phyloP scores from a whole-genome alignment of 2,329 filamentous ascomycete species.

The Alternaria hordeiaustralica region DNA sequence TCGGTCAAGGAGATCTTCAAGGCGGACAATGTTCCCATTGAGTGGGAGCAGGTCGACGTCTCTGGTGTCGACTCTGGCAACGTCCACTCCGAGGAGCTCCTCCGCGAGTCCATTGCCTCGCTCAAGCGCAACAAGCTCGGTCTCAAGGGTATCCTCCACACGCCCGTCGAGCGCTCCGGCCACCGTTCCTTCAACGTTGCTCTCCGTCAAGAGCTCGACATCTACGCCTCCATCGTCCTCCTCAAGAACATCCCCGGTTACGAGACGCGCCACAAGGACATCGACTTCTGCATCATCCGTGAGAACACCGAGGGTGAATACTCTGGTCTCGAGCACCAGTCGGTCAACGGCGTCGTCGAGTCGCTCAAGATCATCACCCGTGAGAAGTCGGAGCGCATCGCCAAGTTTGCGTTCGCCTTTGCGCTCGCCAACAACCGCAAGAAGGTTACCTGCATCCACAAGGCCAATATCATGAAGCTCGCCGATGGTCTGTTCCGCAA shows the following conservation, averaged over 20 bases:
- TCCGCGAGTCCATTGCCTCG: slow-evolving; percentile 93
- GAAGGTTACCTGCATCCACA: slow-evolving; percentile 99
- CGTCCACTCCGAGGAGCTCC: slow-evolving; percentile 91
- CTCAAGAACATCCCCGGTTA: slow-evolving; percentile 99
- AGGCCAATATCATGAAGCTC: slow-evolving; percentile 99
- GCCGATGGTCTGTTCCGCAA: slow-evolving; percentile 98
- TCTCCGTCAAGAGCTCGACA: slow-evolving; percentile 98
- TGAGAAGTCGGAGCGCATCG: slow-evolving; percentile 98
- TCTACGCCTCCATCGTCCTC: slow-evolving; percentile 96
- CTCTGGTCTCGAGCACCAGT: slow-evolving; percentile 98
- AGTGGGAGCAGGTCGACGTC: slow-evolving; percentile 98
- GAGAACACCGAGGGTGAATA: slow-evolving; percentile 99
- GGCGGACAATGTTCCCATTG: slow-evolving; percentile 97
- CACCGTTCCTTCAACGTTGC: slow-evolving; percentile 99
- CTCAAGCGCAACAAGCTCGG: slow-evolving; percentile 98
- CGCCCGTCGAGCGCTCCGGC: slow-evolving; percentile 92
- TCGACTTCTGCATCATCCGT: slow-evolving; percentile 99
- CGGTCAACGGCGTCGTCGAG: slow-evolving; percentile 93
- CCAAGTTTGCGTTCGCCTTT: slow-evolving; percentile 98
- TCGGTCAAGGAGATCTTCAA: slow-evolving; percentile 99
- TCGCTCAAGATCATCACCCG: slow-evolving; percentile 99
- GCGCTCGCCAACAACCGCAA: slow-evolving; percentile 98
- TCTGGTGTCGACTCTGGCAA: slow-evolving; percentile 85
- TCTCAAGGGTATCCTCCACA: slow-evolving; percentile 98
- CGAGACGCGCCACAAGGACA: slow-evolving; percentile 93